Evolutionary conservation across 352 stramenopile genomes (phyloP).

Genomic region (Phytophthora colocasiae): DNA sequence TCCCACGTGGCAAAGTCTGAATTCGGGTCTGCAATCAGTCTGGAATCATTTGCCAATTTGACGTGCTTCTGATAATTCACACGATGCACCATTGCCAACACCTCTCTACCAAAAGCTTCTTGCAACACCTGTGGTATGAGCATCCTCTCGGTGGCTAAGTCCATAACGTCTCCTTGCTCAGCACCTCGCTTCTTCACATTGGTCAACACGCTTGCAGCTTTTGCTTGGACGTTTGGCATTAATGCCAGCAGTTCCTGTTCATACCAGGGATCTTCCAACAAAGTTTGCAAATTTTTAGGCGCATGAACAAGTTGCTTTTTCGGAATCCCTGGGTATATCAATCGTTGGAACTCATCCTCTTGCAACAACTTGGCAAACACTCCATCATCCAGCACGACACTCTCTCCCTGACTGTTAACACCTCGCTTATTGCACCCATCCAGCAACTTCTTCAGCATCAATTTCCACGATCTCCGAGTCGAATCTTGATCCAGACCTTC

Average conservation of each 20-base stretch:
- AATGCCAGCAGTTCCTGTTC: slow-evolving; percentile 75
- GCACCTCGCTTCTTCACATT: slow-evolving; percentile 87
- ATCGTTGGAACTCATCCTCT: slow-evolving; percentile 71
- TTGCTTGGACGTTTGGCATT: slow-evolving; percentile 85
- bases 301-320: slow-evolving; percentile 68
- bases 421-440: slow-evolving; percentile 61
- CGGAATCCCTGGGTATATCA: slow-evolving; percentile 84
- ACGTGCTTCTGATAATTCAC: slow-evolving; percentile 87
- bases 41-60: slow-evolving; percentile 69
- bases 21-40: slow-evolving; percentile 63
- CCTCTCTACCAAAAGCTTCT: slow-evolving; percentile 84
- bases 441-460: slow-evolving; percentile 72
- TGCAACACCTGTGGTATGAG: slow-evolving; percentile 83
- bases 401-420: slow-evolving; percentile 61
- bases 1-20: slow-evolving; percentile 71
- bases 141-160: slow-evolving; percentile 65
- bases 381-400: slow-evolving; percentile 77
- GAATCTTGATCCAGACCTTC: slow-evolving; percentile 54
- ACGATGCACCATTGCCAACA: slow-evolving; percentile 85
- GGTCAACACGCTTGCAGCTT: slow-evolving; percentile 73
- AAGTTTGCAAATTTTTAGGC: slow-evolving; percentile 72
- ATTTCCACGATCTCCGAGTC: slow-evolving; percentile 59
- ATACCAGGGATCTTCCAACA: slow-evolving; percentile 85
- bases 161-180: slow-evolving; percentile 81
- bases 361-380: slow-evolving; percentile 82